Evolutionary conservation across 1,284 basidiomycete genomes (phyloP), one percentile per base, ranked within the genome.

Genomic region (Sphagnurus paluster): DNA sequence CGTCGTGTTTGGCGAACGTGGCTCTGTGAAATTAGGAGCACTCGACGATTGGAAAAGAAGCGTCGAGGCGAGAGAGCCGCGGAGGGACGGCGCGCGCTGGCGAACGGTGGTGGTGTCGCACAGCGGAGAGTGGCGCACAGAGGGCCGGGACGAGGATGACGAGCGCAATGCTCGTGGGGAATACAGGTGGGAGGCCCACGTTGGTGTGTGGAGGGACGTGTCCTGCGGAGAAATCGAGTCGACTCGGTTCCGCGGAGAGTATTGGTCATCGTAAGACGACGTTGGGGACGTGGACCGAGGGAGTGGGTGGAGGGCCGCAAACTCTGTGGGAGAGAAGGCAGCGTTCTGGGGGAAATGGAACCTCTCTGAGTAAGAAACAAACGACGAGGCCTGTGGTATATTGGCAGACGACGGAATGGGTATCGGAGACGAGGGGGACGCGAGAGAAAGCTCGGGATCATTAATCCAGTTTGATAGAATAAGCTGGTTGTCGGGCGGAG

Each of bases 41-140:
- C 77, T 92, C 54, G 76, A 87, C 54, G 77, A 92, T 67, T 76
- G 90, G 80, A 78, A 93, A 67, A 79, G 79, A 67, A 79, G 86
- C 63, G 59, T 80, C 63, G 70, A 79, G 11, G 77, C 69, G 32
- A 74, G 63, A 32, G 71, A 65, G 21, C 72, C 71, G 48, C 76
- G 73, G 46, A 71, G 63, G 25, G 61, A 53, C 25, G 69, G 66
- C 24, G 71, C 58, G 23, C 68, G 65, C 28, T 66, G 68, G 29
- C 73, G 70, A 19, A 74, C 60, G 2, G 71, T 71, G 2, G 71
- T 71, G 19, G 58, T 54, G 44, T 75, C 74, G 4, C 67, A 64
- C 48, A 80, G 63, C 51, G 77, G 72, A 2, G 71, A 70, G 51
- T 72, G 71, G 45, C 69, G 68, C 36, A 65, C 65, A 13, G 68